phyloP scores from a whole-genome alignment of 2,329 filamentous ascomycete species.

The Penicillium digitatum region DNA sequence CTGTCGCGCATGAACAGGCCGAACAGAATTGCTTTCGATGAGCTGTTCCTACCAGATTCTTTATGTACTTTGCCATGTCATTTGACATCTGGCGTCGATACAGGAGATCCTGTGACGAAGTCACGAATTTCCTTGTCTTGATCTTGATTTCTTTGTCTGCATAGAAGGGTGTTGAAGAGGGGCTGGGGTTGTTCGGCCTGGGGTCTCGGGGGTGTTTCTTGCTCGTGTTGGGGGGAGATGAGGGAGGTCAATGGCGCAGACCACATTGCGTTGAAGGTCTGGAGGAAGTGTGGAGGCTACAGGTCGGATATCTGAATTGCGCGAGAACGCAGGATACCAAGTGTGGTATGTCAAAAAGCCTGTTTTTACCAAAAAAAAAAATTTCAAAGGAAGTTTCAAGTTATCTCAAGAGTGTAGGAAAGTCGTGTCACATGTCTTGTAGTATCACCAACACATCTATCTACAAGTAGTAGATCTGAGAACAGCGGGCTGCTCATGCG shows the following conservation, averaged over 20 bases:
- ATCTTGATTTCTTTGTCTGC: constrained; percentile 8
- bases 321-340: constrained; percentile 5
- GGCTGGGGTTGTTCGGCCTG: background rate
- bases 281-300: background rate
- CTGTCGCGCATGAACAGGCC: background rate
- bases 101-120: constrained; percentile 19
- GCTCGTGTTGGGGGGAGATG: background rate
- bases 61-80: constrained; percentile 11
- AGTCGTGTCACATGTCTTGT: background rate
- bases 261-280: background rate
- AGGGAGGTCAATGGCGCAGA: background rate
- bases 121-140: constrained; percentile 26
- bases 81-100: constrained; percentile 10
- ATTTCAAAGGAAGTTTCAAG: constrained; percentile 22
- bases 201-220: background rate
- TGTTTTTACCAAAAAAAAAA: constrained; percentile 27
- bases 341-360: constrained; percentile 20
- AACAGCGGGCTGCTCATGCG: too few species aligned
- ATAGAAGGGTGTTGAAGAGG: constrained; percentile 13
- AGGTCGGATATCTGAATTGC: background rate
- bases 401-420: background rate
- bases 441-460: too few species aligned
- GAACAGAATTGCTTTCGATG: background rate
- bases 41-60: background rate
- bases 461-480: background rate